Evolutionary conservation across 1,284 basidiomycete genomes (phyloP).

Genomic region (Heterobasidion annosum): DNA sequence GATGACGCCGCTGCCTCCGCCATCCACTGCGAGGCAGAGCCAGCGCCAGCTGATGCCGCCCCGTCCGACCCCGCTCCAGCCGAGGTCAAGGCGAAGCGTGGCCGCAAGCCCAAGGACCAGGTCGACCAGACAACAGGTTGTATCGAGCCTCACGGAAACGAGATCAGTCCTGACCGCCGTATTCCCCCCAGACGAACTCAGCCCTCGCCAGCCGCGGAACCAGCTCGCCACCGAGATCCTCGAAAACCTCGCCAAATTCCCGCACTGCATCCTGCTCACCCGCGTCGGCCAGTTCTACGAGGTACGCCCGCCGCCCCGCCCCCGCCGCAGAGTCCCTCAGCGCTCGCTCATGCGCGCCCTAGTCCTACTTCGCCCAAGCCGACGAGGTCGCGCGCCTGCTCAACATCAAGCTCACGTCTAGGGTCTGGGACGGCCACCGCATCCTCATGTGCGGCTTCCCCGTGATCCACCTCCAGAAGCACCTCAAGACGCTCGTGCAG

Average conservation of each 20-base stretch:
- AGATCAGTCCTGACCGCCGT: neutral
- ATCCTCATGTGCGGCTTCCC: slow-evolving; percentile 89
- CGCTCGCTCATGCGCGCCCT: neutral
- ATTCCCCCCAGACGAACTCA: neutral
- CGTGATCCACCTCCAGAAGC: slow-evolving; percentile 73
- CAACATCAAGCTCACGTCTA: slow-evolving; percentile 73
- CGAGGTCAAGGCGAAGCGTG: neutral
- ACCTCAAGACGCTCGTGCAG: slow-evolving; percentile 81
- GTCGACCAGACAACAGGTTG: neutral
- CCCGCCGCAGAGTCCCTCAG: neutral
- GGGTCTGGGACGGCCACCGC: slow-evolving; percentile 59
- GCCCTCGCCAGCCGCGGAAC: slow-evolving; percentile 27
- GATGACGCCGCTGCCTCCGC: neutral
- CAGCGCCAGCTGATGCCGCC: neutral
- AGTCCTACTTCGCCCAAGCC: slow-evolving; percentile 95
- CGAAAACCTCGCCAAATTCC: slow-evolving; percentile 67
- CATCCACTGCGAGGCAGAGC: neutral
- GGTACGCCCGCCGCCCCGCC: slow-evolving; percentile 31
- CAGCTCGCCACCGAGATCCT: slow-evolving; percentile 63
- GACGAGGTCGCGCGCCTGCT: slow-evolving; percentile 67
- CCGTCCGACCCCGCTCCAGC: neutral
- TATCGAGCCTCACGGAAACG: neutral
- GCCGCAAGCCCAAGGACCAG: neutral
- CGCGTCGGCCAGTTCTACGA: slow-evolving; percentile 94
- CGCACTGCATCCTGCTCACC: slow-evolving; percentile 84